These are phyloP conservation scores for Rhododendron ovatum DNA, from an alignment of 148 eudicot genomes.

Conservation along the genomic window DNA sequence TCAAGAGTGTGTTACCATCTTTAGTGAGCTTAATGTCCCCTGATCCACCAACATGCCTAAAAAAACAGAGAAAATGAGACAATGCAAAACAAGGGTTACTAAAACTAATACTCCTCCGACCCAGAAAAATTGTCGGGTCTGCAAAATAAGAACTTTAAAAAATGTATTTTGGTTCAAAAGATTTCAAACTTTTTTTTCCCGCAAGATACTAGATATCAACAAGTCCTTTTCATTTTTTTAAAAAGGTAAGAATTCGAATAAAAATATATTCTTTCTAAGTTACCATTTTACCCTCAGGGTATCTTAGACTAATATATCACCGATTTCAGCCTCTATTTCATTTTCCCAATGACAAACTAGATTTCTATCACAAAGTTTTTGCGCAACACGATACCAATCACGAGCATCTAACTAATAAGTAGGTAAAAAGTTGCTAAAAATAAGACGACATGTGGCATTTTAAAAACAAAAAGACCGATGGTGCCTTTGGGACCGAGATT, in stretches of 20 bases:
- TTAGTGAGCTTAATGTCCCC: conserved; percentile 93
- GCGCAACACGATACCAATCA: background rate
- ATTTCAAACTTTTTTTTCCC: background rate
- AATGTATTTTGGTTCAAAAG: background rate
- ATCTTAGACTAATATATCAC: background rate
- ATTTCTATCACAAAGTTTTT: background rate
- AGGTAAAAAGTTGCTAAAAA: background rate
- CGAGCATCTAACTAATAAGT: background rate
- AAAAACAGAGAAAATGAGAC: background rate
- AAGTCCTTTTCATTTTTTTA: background rate
- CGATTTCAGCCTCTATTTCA: background rate
- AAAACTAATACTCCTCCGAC: background rate
- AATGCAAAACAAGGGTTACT: background rate
- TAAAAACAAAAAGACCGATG: conserved; percentile 21
- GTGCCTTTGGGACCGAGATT: conserved; percentile 99
- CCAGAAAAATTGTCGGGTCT: background rate
- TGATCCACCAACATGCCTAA: conserved; percentile 93
- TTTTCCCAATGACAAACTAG: background rate
- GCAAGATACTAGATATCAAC: background rate
- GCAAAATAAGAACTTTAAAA: background rate
- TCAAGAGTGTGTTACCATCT: conserved; percentile 86
- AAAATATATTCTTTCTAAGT: background rate
- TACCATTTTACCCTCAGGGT: background rate
- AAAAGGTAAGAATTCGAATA: background rate
- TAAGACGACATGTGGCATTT: background rate